Base-by-base conservation (phyloP, 2,329 filamentous ascomycete species). In the Aspergillus thermomutatus region DNA sequence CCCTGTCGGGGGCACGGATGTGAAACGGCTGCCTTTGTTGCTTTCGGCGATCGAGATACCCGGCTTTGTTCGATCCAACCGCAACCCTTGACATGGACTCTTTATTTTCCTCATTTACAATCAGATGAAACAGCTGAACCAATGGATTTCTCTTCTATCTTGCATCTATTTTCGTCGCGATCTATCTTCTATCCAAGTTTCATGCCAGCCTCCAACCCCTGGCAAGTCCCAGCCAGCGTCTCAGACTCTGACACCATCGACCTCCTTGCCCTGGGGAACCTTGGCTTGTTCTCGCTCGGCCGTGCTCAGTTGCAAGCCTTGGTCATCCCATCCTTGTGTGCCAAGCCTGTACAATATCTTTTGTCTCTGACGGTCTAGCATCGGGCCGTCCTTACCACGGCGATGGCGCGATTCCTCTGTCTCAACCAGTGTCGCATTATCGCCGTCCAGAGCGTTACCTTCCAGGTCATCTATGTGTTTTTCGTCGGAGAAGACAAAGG, bases 401-500 rank as follows among this genome's bases (percentile, higher is more conserved):
- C 75, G 72, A 19, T 66, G 55, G 37, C 77, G 72, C 11, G 75
- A 78, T 21, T 77, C 73, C 3, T 63, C 28, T 1, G 75, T 78
- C 66, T 80, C 77, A 9, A 72, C 57, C 11, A 80, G 59, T 21
- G 66, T 71, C 3, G 76, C 76, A 55, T 79, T 76, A 41, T 75
- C 73, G 25, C 72, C 71, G 25, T 72, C 68, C 14, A 77, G 53
- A 2, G 61, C 26, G 6, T 71, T 62, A 19, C 70, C 70, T 56
- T 73, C 73, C 31, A 76, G 55, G 56, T 77, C 75, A 23, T 87
- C 82, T 19, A 75, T 69, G 52, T 82, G 80, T 0, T 72, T 74
- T 10, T 79, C 69, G 41, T 86, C 81, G 26, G 73, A 79, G 69
- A 91, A 91, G 49, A 79, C 76, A 71, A 87, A 92, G 4, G 85